These are phyloP conservation scores for Gigaspora rosea DNA, from an alignment of 192 early-diverging fungal genomes.

Conservation along the genomic window DNA sequence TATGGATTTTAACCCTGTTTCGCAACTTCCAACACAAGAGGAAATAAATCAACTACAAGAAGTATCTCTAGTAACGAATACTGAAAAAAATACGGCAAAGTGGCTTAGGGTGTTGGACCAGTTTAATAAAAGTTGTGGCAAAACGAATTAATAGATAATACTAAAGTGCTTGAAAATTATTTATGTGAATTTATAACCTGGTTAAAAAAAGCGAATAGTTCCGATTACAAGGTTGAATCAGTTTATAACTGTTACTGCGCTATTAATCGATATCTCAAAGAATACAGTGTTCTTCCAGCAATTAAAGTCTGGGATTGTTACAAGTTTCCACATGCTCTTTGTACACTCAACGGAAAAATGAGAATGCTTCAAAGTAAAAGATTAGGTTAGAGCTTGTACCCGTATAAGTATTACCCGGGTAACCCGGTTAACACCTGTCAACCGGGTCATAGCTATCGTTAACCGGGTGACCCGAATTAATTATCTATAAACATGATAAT, in stretches of 20 bases:
- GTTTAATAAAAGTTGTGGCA: not conserved
- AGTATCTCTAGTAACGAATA: not conserved
- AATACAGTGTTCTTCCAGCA: not conserved
- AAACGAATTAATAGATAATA: not conserved
- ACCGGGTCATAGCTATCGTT: too few relatives aligned
- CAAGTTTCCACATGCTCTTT: not conserved
- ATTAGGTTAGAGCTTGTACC: too few relatives aligned
- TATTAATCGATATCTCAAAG: not conserved
- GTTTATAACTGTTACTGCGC: not conserved
- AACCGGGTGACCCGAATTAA: too few relatives aligned
- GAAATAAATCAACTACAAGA: not conserved
- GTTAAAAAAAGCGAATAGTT: too few relatives aligned
- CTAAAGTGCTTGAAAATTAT: not conserved
- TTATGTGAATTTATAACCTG: not conserved
- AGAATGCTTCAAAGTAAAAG: not conserved
- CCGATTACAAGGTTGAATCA: not conserved
- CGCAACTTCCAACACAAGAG: too few relatives aligned
- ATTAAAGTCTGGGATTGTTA: conserved; percentile 1
- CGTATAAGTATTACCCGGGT: too few relatives aligned
- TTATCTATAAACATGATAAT: too few relatives aligned
- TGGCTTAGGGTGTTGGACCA: not conserved
- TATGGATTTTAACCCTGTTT: too few relatives aligned
- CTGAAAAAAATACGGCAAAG: not conserved
- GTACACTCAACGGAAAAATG: not conserved
- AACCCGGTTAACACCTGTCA: too few relatives aligned